These are phyloP conservation scores for Tylopilus balloui DNA, from an alignment of 768 basidiomycete species.

Conservation along the genomic window DNA sequence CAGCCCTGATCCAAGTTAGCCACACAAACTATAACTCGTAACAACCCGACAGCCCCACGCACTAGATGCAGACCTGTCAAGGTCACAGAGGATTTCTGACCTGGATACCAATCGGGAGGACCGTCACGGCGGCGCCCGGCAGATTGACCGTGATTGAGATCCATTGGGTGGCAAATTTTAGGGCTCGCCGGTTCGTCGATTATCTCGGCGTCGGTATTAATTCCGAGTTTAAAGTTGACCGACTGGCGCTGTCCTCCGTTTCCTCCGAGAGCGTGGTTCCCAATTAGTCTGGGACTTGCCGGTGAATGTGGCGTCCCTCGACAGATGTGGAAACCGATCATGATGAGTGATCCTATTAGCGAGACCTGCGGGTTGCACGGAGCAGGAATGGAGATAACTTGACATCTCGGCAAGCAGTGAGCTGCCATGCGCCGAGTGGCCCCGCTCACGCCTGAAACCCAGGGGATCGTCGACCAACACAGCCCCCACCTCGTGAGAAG, in stretches of 20 bases:
- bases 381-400: constrained; percentile 12
- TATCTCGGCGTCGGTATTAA: constrained; percentile 22
- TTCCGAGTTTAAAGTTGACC: constrained; percentile 25
- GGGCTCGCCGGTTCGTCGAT: constrained; percentile 17
- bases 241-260: constrained; percentile 10
- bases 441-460: constrained; percentile 5
- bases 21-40: constrained; percentile 8
- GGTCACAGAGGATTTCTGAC: constrained; percentile 14
- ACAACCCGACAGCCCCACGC: constrained; percentile 12
- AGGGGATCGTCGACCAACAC: constrained; percentile 14
- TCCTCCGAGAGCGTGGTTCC: constrained; percentile 17
- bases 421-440: constrained; percentile 7
- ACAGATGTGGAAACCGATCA: constrained; percentile 19
- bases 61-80: constrained; percentile 15
- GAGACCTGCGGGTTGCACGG: constrained; percentile 11
- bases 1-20: constrained; percentile 16
- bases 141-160: constrained; percentile 16
- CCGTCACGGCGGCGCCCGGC: constrained; percentile 27
- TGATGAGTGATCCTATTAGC: constrained; percentile 21
- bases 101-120: constrained; percentile 18
- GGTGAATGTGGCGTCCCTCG: constrained; percentile 17
- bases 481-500: constrained; percentile 9
- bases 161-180: constrained; percentile 5
- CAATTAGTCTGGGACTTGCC: constrained; percentile 16
- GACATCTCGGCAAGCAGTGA: constrained; percentile 6